These are phyloP conservation scores for Camellia japonica DNA, from an alignment of 148 eudicot species.

Conservation along the genomic window DNA sequence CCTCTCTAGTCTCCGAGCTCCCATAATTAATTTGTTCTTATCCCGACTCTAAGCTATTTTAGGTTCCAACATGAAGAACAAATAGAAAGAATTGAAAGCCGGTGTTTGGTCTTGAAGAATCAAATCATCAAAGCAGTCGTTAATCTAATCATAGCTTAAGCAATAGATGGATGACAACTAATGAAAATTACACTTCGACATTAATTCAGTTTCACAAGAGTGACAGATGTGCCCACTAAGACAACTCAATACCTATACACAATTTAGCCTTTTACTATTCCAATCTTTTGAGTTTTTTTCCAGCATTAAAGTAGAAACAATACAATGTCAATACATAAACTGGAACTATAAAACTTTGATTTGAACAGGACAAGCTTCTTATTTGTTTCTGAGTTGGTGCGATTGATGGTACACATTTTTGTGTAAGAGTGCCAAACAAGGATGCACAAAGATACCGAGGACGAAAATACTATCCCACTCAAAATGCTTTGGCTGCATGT, in stretches of 20 bases:
- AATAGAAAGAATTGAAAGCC: not conserved
- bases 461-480: too few relatives aligned
- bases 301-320: too few relatives aligned
- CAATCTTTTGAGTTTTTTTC: too few relatives aligned
- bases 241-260: not conserved
- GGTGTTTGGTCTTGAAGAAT: not conserved
- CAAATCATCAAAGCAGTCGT: not conserved
- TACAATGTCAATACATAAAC: too few relatives aligned
- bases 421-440: too few relatives aligned
- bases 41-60: not conserved
- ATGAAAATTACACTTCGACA: not conserved
- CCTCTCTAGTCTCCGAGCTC: not conserved
- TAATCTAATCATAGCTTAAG: not conserved
- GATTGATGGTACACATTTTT: too few relatives aligned
- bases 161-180: not conserved
- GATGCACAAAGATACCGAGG: too few relatives aligned
- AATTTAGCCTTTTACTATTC: not conserved
- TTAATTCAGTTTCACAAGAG: not conserved
- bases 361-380: too few relatives aligned
- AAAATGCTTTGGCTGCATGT: too few relatives aligned
- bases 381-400: too few relatives aligned
- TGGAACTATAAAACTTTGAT: too few relatives aligned
- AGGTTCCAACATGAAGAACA: not conserved
- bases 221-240: not conserved
- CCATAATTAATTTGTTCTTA: not conserved